These are phyloP conservation scores for Cyclanthera cordifolia DNA, from an alignment of 306 rosid species.

Conservation along the genomic window DNA sequence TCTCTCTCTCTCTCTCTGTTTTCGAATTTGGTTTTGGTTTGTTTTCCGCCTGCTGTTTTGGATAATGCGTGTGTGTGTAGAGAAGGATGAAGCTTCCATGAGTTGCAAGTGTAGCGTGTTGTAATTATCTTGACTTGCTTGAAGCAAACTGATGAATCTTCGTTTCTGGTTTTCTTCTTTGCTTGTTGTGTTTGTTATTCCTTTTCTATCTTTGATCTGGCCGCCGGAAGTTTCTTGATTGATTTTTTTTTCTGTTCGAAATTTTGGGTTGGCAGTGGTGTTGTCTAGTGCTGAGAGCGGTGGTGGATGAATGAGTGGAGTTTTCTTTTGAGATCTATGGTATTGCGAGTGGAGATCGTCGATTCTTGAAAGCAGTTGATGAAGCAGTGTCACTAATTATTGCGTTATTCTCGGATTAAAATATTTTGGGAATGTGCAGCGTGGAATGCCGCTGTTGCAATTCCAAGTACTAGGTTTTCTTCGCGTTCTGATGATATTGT, in stretches of 20 bases:
- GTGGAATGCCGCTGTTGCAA: constrained; percentile 25
- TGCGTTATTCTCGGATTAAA: constrained; percentile 9
- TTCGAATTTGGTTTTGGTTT: neutral
- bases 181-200: neutral
- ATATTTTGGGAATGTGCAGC: constrained; percentile 15
- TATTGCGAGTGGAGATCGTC: constrained; percentile 4
- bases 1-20: neutral
- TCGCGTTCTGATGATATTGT: constrained; percentile 25
- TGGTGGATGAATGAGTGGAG: neutral
- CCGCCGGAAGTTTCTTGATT: constrained; percentile 6
- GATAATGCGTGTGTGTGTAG: neutral
- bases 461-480: constrained; percentile 17
- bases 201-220: constrained; percentile 6
- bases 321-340: constrained; percentile 14
- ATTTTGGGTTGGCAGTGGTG: constrained; percentile 10
- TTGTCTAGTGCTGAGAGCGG: neutral
- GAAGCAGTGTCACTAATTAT: constrained; percentile 3
- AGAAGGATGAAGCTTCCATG: constrained; percentile 4
- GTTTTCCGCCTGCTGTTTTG: neutral
- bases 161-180: neutral
- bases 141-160: neutral
- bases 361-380: neutral
- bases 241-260: neutral
- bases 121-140: constrained; percentile 10
- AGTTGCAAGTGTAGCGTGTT: constrained; percentile 1